Evolutionary conservation across 345 rosid genomes (phyloP).

Genomic region (Schrenkiella parvula): DNA sequence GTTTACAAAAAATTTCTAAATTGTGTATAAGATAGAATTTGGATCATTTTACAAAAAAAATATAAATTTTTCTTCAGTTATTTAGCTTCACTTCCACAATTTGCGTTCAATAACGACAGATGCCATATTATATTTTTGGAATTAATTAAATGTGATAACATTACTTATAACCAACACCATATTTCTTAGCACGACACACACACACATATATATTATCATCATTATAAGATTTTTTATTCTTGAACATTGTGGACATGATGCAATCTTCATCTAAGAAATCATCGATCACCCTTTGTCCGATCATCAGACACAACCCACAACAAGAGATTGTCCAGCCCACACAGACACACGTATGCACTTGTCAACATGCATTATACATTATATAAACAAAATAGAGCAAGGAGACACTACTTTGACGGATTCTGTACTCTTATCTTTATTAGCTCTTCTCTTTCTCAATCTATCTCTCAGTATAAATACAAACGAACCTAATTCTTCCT

Average conservation of each 20-base stretch:
- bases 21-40: background rate
- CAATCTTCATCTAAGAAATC: conserved; percentile 4
- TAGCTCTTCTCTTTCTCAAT: conserved; percentile 38
- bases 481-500: conserved; percentile 24
- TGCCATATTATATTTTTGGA: too few relatives aligned
- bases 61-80: background rate
- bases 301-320: conserved; percentile 14
- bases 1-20: too few relatives aligned
- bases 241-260: background rate
- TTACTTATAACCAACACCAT: background rate
- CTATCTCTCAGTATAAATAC: conserved; percentile 26
- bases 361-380: conserved; percentile 14
- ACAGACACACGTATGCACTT: conserved; percentile 10
- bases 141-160: background rate
- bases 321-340: conserved; percentile 1
- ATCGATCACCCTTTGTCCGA: background rate
- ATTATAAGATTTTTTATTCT: background rate
- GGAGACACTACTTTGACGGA: conserved; percentile 15
- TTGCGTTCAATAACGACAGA: background rate
- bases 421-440: conserved; percentile 30
- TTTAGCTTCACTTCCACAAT: background rate
- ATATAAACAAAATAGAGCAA: background rate
- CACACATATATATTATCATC: background rate
- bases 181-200: background rate
- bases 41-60: background rate